phyloP scores from a whole-genome alignment of 78 protist species.

The Mantamonas sphyraenae region DNA sequence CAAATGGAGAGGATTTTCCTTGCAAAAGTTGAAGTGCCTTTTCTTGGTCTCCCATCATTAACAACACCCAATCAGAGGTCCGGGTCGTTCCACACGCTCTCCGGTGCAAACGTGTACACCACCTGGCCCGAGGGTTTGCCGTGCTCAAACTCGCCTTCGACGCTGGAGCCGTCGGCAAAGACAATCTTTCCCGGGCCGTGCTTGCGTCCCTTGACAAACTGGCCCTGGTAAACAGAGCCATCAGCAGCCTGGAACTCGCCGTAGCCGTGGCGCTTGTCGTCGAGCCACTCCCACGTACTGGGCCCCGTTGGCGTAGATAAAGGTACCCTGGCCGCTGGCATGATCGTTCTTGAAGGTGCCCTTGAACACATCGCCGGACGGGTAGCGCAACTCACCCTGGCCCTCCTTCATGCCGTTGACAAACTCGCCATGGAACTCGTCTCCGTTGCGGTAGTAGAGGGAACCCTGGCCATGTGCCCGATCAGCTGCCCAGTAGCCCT shows the following conservation, averaged over 20 bases:
- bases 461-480: constrained; percentile 36
- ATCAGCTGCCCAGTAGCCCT: constrained; percentile 52
- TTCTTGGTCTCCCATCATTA: too few species aligned
- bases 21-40: too few species aligned
- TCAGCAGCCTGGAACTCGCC: too few species aligned
- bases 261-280: constrained; percentile 8
- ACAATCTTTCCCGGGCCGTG: constrained; percentile 10
- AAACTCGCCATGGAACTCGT: constrained; percentile 41
- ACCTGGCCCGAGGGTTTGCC: constrained; percentile 1
- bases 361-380: constrained; percentile 38
- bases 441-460: constrained; percentile 35
- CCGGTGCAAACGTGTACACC: background rate
- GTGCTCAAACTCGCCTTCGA: background rate
- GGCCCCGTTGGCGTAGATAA: constrained; percentile 34
- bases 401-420: constrained; percentile 42
- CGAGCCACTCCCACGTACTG: constrained; percentile 18
- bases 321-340: constrained; percentile 20
- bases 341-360: constrained; percentile 22
- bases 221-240: constrained; percentile 39
- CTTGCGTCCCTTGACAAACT: constrained; percentile 39
- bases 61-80: too few species aligned
- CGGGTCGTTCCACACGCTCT: constrained; percentile 3
- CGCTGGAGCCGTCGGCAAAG: background rate
- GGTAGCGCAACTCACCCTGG: constrained; percentile 33
- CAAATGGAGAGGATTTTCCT: too few species aligned